Conservation (phyloP, 2,329 filamentous ascomycete genomes). For the Blastomyces emzantsi region DNA sequence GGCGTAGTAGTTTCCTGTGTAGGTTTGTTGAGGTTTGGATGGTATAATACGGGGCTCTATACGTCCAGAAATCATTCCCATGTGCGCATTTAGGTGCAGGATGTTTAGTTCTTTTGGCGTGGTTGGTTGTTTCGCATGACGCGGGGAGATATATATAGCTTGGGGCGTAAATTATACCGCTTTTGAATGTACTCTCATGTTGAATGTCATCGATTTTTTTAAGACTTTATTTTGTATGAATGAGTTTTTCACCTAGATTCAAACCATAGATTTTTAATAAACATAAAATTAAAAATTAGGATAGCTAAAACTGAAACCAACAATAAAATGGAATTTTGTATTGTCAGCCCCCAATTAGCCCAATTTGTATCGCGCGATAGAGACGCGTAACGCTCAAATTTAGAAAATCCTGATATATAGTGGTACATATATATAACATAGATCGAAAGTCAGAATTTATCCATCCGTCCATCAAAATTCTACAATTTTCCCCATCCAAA, state of each 20-base stretch:
- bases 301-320: not conserved
- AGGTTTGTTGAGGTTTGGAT: not conserved
- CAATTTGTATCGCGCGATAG: not conserved
- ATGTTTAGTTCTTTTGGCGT: not conserved
- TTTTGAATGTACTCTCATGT: too few species aligned
- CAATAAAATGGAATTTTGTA: not conserved
- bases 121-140: not conserved
- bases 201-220: too few species aligned
- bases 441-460: not conserved
- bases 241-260: too few species aligned
- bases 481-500: slow-evolving; percentile 32
- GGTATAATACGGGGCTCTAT: not conserved
- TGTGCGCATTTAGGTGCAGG: not conserved
- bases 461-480: not conserved
- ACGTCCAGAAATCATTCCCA: not conserved
- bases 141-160: not conserved
- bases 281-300: too few species aligned
- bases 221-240: too few species aligned
- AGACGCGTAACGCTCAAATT: not conserved
- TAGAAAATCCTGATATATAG: not conserved
- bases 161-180: too few species aligned
- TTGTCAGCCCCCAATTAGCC: not conserved
- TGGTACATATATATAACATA: not conserved
- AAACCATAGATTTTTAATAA: too few species aligned
- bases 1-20: slow-evolving; percentile 10